Percentiles rank a stretch among this genome's conserved stretches.
These are phyloP conservation scores for Cucurbita argyrosperma DNA, from an alignment of 306 rosid species.

Conservation along the genomic window DNA sequence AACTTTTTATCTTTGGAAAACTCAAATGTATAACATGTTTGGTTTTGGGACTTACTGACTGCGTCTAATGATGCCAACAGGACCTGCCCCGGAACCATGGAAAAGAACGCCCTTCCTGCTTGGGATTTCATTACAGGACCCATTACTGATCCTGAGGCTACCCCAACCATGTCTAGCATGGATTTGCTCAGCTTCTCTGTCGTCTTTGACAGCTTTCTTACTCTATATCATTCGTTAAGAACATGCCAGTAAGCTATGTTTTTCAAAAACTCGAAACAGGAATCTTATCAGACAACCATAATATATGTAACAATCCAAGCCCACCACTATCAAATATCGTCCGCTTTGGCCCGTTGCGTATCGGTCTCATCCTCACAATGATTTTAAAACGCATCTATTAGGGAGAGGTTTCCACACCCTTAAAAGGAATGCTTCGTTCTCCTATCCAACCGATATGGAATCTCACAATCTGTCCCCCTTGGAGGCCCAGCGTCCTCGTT, in stretches of 20 bases:
- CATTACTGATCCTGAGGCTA: slow-evolving; percentile 61
- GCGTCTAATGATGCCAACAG: slow-evolving; percentile 86
- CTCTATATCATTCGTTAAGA: slow-evolving; percentile 21
- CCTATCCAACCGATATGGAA: too few relatives aligned
- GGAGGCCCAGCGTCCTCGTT: too few relatives aligned
- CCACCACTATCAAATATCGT: too few relatives aligned
- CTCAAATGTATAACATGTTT: too few relatives aligned
- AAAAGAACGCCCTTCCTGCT: slow-evolving; percentile 63
- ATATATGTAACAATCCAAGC: neutral
- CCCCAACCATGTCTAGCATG: slow-evolving; percentile 68
- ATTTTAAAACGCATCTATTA: too few relatives aligned
- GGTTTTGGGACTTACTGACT: slow-evolving; percentile 41
- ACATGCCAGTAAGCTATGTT: neutral
- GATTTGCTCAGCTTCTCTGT: slow-evolving; percentile 78
- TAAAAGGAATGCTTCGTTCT: too few relatives aligned
- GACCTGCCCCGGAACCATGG: slow-evolving; percentile 82
- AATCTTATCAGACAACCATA: neutral
- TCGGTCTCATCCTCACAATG: too few relatives aligned
- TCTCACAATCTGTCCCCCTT: too few relatives aligned
- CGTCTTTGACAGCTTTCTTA: slow-evolving; percentile 58
- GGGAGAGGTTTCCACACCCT: too few relatives aligned
- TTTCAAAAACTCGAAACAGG: neutral
- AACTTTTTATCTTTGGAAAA: neutral
- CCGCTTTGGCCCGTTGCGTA: too few relatives aligned
- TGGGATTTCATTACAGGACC: slow-evolving; percentile 53